phyloP scores from a whole-genome alignment of 495 filamentous ascomycete species.

The Podospora pseudopauciseta region DNA sequence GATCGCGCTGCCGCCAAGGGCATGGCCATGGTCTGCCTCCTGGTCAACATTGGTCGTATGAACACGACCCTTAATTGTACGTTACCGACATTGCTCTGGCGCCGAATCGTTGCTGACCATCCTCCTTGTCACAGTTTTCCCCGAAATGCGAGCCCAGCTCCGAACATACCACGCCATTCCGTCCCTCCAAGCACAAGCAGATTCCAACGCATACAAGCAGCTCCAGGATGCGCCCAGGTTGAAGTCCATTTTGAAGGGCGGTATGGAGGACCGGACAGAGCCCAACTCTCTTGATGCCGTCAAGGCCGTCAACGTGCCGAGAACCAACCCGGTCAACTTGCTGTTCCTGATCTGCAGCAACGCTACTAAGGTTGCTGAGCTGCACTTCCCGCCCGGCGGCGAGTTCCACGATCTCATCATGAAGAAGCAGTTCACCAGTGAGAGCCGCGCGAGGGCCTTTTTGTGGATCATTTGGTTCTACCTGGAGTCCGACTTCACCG shows the following conservation, averaged over 20 bases:
- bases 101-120: background rate
- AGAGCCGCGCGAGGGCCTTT: conserved; percentile 82
- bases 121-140: conserved; percentile 67
- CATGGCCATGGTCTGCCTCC: conserved; percentile 98
- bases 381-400: conserved; percentile 77
- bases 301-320: conserved; percentile 60
- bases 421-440: conserved; percentile 76
- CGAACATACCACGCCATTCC: conserved; percentile 98
- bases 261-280: conserved; percentile 87
- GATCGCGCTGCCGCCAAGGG: conserved; percentile 88
- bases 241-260: conserved; percentile 96
- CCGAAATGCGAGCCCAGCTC: conserved; percentile 97
- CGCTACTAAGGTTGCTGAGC: conserved; percentile 85
- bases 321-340: conserved; percentile 95
- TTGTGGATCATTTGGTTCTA: conserved; percentile 99
- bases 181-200: conserved; percentile 89
- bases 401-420: conserved; percentile 98
- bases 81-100: conserved; percentile 25
- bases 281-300: conserved; percentile 83
- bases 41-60: conserved; percentile 97
- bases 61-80: conserved; percentile 97
- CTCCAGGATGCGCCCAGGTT: conserved; percentile 93
- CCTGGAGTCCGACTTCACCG: conserved; percentile 89
- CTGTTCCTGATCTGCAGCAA: conserved; percentile 93
- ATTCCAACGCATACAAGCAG: conserved; percentile 95